Percentiles rank a stretch among this genome's conserved stretches.
phyloP scores from a whole-genome alignment of 805 yeast species.

The Maudiozyma serrabonitensis region DNA sequence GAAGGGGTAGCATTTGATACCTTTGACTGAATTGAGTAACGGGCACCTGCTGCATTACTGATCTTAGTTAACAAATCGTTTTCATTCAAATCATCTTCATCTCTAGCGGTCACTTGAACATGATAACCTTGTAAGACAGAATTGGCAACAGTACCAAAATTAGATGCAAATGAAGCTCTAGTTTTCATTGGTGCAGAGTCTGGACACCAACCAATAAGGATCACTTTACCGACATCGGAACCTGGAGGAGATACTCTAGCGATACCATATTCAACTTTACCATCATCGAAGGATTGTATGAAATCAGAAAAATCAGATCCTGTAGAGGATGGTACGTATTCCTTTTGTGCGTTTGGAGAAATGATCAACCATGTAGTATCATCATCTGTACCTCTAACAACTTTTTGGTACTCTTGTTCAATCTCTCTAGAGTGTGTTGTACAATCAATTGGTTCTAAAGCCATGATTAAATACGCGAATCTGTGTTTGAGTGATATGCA shows the following conservation, averaged over 20 bases:
- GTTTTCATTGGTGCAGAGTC: slow-evolving; percentile 82
- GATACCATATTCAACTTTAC: slow-evolving; percentile 83
- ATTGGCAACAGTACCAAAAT: slow-evolving; percentile 62
- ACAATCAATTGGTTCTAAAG: slow-evolving; percentile 40
- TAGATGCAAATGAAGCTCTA: slow-evolving; percentile 65
- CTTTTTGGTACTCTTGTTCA: slow-evolving; percentile 63
- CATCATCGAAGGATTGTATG: slow-evolving; percentile 72
- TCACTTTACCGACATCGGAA: slow-evolving; percentile 77
- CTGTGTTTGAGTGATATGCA: no score
- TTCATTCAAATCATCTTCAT: slow-evolving; percentile 77
- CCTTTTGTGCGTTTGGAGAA: slow-evolving; percentile 52
- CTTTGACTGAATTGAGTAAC: slow-evolving; percentile 60
- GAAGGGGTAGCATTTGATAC: slow-evolving; percentile 28
- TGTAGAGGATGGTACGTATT: slow-evolving; percentile 35
- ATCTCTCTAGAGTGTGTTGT: slow-evolving; percentile 67
- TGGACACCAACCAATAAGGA: slow-evolving; percentile 93
- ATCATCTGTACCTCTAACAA: slow-evolving; percentile 63
- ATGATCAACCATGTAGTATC: slow-evolving; percentile 68
- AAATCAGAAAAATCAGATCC: slow-evolving; percentile 69
- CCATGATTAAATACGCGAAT: slow-evolving; percentile 13
- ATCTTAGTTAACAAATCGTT: slow-evolving; percentile 65
- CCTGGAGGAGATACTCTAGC: slow-evolving; percentile 83
- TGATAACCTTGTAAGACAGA: slow-evolving; percentile 74
- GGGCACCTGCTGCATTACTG: slow-evolving; percentile 90
- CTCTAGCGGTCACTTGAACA: slow-evolving; percentile 95